Base-by-base conservation (phyloP, 2,329 filamentous ascomycete genomes). In the Trichoderma sp. region DNA sequence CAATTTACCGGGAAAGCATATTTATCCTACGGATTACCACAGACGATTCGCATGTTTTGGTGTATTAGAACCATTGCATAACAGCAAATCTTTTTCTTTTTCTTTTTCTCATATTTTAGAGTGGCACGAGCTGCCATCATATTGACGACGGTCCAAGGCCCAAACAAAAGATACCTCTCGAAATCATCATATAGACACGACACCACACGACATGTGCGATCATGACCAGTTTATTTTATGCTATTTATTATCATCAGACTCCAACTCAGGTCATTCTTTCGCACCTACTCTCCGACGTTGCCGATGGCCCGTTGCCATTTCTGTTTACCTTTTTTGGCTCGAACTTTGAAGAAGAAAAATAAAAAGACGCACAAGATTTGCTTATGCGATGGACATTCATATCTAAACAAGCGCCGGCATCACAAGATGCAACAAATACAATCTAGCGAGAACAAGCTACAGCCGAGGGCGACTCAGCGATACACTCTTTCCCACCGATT, bases 111-210 rank as follows among this genome's bases (percentile, higher is more conserved):
- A 71, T 68, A 38, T 50, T 71, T 69, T 74, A 63, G 75, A 78
- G 77, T 77, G 79, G 78, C 78, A 66, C 75, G 35, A 62, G n/a
- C 53, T 67, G 67, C 68, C 64, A 67, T 63, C 66, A 75, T 27
- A 72, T 75, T 75, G 12, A 76, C 75, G 75, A 76, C 64, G 71
- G 75, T 75, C 60, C 53, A 59, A 65, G 71, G 71, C 75, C 71
- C 21, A 60, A 35, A 78, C 78, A 77, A 77, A 77, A 77, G 69
- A 78, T 78, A 77, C 76, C 75, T 78, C 77, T 50, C 56, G 21
- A 66, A 64, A 75, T 65, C 68, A 76, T 62, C 77, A 82, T 80
- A 83, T 83, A 82, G 81, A 83, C 77, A 79, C 81, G 79, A 80
- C 77, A 79, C 79, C 77, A 75, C 78, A 79, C 78, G 81, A 79